Percentiles rank a stretch among this genome's conserved stretches.
These are phyloP conservation scores for Cladosporium sp. DNA, from an alignment of 2,329 filamentous ascomycete species.

Conservation along the genomic window DNA sequence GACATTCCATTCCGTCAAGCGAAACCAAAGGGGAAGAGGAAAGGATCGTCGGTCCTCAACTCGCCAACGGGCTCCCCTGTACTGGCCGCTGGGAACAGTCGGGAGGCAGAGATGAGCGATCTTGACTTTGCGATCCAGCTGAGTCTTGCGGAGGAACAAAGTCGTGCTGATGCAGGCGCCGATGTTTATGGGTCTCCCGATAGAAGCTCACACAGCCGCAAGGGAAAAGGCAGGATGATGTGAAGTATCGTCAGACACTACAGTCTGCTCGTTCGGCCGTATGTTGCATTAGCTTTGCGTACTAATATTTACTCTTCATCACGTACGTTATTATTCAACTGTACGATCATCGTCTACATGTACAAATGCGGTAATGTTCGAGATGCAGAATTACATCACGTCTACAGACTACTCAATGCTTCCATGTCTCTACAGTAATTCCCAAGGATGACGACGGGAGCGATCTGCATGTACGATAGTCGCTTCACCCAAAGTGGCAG, in stretches of 20 bases:
- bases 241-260: neutral
- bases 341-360: no score
- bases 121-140: slow-evolving; percentile 60
- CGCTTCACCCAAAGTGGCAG: neutral
- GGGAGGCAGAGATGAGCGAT: slow-evolving; percentile 49
- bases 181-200: neutral
- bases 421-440: no score
- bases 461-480: neutral
- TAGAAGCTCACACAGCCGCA: neutral
- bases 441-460: no score
- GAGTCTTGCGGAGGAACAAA: slow-evolving; percentile 58
- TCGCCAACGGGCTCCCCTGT: slow-evolving; percentile 24
- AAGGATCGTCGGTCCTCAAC: slow-evolving; percentile 25
- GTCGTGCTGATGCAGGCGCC: slow-evolving; percentile 29
- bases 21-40: slow-evolving; percentile 31
- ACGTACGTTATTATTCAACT: no score
- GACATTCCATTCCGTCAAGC: slow-evolving; percentile 46
- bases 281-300: neutral
- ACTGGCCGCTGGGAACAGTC: slow-evolving; percentile 37
- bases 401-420: no score
- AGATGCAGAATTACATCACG: no score
- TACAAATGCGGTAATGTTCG: no score
- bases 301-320: neutral
- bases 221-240: slow-evolving; percentile 15
- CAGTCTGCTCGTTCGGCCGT: neutral